phyloP scores from a whole-genome alignment of 2,329 filamentous ascomycete species.

The Penicillium italicum region DNA sequence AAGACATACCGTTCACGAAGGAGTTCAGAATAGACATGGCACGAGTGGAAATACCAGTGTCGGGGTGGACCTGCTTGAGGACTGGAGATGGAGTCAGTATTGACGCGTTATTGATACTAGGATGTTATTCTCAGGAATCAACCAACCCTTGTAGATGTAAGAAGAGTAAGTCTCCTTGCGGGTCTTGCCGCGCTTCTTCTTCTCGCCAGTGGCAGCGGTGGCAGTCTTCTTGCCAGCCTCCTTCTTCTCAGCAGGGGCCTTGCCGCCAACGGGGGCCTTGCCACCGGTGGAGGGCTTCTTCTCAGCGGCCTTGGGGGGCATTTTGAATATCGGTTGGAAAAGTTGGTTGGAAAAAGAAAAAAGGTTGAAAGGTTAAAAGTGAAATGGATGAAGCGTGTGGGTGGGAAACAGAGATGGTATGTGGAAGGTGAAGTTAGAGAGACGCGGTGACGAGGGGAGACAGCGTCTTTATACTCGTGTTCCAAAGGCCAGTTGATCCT shows the following conservation, averaged over 20 bases:
- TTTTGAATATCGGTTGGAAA: slow-evolving; percentile 55
- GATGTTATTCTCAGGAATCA: background rate
- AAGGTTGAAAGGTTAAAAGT: slow-evolving; percentile 12
- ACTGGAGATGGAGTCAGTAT: slow-evolving; percentile 54
- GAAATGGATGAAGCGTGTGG: slow-evolving; percentile 37
- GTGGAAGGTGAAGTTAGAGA: slow-evolving; percentile 33
- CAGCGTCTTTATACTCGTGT: slow-evolving; percentile 46
- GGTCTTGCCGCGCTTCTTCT: slow-evolving; percentile 99
- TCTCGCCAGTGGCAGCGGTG: slow-evolving; percentile 82
- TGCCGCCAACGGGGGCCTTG: slow-evolving; percentile 76
- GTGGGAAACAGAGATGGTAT: slow-evolving; percentile 31
- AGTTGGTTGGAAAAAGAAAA: slow-evolving; percentile 27
- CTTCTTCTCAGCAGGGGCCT: slow-evolving; percentile 94
- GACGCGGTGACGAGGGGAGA: slow-evolving; percentile 42
- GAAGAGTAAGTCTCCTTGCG: slow-evolving; percentile 99
- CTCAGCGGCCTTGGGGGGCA: slow-evolving; percentile 96
- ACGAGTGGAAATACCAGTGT: slow-evolving; percentile 99
- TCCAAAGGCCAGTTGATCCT: slow-evolving; percentile 45
- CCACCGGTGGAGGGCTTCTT: slow-evolving; percentile 94
- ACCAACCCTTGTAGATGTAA: slow-evolving; percentile 99
- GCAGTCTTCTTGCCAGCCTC: slow-evolving; percentile 98
- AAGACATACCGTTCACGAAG: slow-evolving; percentile 85
- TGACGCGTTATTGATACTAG: background rate
- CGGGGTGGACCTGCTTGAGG: slow-evolving; percentile 99
- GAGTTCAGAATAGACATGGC: slow-evolving; percentile 99